phyloP scores from a whole-genome alignment of 1,284 basidiomycete species.

The Puccinia polysora region DNA sequence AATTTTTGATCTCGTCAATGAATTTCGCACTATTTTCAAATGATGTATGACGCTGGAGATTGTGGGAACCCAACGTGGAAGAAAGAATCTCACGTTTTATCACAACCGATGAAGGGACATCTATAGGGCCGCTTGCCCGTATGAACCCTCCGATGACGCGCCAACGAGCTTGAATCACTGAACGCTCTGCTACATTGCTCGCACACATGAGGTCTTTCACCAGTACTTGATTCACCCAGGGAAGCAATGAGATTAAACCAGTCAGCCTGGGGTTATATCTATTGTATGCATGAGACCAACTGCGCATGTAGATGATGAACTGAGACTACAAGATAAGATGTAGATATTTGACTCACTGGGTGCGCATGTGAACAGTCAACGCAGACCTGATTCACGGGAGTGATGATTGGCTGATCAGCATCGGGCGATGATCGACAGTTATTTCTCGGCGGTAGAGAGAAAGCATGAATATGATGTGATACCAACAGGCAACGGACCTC shows the following conservation, averaged over 20 bases:
- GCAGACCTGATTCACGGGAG: constrained; percentile 35
- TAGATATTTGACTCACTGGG: constrained; percentile 53
- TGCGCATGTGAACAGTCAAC: constrained; percentile 52
- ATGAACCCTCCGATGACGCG: constrained; percentile 60
- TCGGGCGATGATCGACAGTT: constrained; percentile 55
- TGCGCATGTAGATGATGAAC: too few species aligned
- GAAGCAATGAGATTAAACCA: not conserved
- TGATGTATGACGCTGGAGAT: too few species aligned
- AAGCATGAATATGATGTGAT: too few species aligned
- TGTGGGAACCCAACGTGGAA: not conserved
- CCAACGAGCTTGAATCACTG: constrained; percentile 60
- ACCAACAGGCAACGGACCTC: too few species aligned
- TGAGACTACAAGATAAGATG: not conserved
- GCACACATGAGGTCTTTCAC: constrained; percentile 60
- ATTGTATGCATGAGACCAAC: too few species aligned
- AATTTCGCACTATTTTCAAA: not conserved
- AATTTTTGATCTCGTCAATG: not conserved
- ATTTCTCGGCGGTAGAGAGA: constrained; percentile 54
- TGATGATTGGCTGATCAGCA: constrained; percentile 54
- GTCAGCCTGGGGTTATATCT: constrained; percentile 14
- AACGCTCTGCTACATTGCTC: constrained; percentile 58
- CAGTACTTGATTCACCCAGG: constrained; percentile 56
- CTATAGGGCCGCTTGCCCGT: constrained; percentile 54
- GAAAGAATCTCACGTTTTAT: constrained; percentile 36
- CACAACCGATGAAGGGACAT: constrained; percentile 33